These are phyloP conservation scores for Eucalyptus fibrosa DNA, from an alignment of 345 rosid genomes.

Conservation along the genomic window DNA sequence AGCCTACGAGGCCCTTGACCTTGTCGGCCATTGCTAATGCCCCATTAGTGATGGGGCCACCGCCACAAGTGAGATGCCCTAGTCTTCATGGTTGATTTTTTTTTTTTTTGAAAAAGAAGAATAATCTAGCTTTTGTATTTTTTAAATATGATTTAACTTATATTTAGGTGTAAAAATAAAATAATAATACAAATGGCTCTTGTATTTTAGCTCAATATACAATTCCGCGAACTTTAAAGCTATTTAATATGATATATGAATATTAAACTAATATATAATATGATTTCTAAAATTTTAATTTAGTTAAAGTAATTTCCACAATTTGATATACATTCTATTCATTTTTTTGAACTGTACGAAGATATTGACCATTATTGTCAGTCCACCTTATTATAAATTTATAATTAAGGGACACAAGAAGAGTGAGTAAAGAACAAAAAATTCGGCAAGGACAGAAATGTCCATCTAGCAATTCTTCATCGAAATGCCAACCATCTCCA, in stretches of 20 bases:
- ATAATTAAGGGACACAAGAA: too few relatives aligned
- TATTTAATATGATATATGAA: too few relatives aligned
- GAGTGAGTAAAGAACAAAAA: too few relatives aligned
- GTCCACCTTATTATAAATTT: too few relatives aligned
- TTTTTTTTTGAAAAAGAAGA: accelerated
- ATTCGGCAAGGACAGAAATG: background rate
- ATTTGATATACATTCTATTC: background rate
- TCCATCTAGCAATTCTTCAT: background rate
- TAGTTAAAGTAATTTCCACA: accelerated
- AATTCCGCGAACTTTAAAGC: accelerated
- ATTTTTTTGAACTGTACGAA: accelerated
- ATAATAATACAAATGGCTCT: accelerated
- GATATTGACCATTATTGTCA: accelerated
- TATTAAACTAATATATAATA: accelerated
- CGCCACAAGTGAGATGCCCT: background rate
- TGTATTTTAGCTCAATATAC: accelerated
- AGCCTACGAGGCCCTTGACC: accelerated
- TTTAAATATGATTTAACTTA: too few relatives aligned
- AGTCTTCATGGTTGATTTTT: background rate
- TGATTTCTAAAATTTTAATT: background rate
- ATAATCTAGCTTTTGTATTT: too few relatives aligned
- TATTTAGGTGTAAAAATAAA: background rate
- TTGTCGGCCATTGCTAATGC: background rate
- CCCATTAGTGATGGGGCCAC: accelerated
- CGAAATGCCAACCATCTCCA: background rate